Percentiles rank a stretch among this genome's conserved stretches.
phyloP scores from a whole-genome alignment of 108 stramenopile genomes.

The Skeletonema costatum region DNA sequence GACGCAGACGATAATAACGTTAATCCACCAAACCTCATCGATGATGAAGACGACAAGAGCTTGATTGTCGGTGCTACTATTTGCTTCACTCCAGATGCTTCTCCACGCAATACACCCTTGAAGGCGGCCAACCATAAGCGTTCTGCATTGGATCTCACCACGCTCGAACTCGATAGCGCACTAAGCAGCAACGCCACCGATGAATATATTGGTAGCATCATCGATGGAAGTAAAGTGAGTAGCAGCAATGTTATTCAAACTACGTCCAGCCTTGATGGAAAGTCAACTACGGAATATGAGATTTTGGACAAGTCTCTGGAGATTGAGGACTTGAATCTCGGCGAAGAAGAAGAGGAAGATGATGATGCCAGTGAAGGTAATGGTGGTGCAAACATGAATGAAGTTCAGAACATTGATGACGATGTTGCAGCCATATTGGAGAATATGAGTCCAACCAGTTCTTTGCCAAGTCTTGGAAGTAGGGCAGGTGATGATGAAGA shows the following conservation, averaged over 20 bases:
- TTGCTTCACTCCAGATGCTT: conserved; percentile 46
- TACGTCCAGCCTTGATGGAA: conserved; percentile 17
- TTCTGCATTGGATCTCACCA: conserved; percentile 1
- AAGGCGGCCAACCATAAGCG: background rate
- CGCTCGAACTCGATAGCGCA: background rate
- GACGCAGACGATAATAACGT: background rate
- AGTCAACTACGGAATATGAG: conserved; percentile 30
- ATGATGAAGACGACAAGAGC: conserved; percentile 10
- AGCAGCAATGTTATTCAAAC: conserved; percentile 6
- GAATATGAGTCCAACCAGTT: background rate
- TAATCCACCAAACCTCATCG: background rate
- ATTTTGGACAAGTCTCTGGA: conserved; percentile 25
- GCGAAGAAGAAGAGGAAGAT: conserved; percentile 6
- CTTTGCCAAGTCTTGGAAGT: conserved; percentile 11
- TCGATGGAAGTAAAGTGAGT: conserved; percentile 11
- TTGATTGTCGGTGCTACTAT: conserved; percentile 47
- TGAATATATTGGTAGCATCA: conserved; percentile 24
- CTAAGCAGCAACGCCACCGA: conserved; percentile 2
- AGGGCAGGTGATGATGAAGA: background rate
- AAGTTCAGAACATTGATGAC: background rate
- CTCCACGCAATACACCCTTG: conserved; percentile 14
- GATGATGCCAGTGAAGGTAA: background rate
- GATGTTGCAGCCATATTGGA: background rate
- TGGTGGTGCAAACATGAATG: background rate
- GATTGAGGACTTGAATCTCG: conserved; percentile 37